Percentiles rank a stretch among this genome's conserved stretches.
phyloP scores from a whole-genome alignment of 2,329 filamentous ascomycete genomes.

The Clarireedia paspali region DNA sequence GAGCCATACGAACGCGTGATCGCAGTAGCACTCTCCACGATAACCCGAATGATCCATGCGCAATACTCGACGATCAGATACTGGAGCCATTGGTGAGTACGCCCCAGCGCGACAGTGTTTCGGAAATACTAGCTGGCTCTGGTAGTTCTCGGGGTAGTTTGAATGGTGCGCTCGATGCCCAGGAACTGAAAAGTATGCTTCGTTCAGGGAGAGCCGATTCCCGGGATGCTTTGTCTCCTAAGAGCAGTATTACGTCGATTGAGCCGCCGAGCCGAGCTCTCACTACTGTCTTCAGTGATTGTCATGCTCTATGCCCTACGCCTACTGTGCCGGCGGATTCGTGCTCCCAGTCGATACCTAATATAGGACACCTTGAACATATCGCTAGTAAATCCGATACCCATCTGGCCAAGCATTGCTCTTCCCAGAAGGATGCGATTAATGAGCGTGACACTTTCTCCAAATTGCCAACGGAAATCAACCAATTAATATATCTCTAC shows the following conservation, averaged over 20 bases:
- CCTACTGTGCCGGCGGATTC: constrained; percentile 10
- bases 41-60: constrained; percentile 22
- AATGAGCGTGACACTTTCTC: not conserved
- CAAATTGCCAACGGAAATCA: constrained; percentile 31
- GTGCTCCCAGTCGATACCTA: not conserved
- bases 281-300: constrained; percentile 13
- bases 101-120: constrained; percentile 19
- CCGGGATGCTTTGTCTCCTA: not conserved
- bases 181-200: not conserved
- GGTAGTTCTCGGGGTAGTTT: not conserved
- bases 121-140: constrained; percentile 17
- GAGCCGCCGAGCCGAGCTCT: constrained; percentile 3
- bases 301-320: constrained; percentile 9
- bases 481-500: constrained; percentile 31
- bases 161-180: not conserved
- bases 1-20: constrained; percentile 19
- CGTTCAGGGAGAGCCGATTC: not conserved
- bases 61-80: constrained; percentile 25
- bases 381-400: constrained; percentile 12
- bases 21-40: constrained; percentile 26
- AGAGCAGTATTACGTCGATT: not conserved
- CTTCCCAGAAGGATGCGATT: not conserved
- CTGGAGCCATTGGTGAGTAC: constrained; percentile 25
- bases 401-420: too few species aligned
- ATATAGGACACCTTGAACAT: constrained; percentile 12